Percentiles rank a stretch among this genome's conserved stretches.
Evolutionary conservation across 2,329 filamentous ascomycete genomes (phyloP).

Genomic region (Diatrype stigma): DNA sequence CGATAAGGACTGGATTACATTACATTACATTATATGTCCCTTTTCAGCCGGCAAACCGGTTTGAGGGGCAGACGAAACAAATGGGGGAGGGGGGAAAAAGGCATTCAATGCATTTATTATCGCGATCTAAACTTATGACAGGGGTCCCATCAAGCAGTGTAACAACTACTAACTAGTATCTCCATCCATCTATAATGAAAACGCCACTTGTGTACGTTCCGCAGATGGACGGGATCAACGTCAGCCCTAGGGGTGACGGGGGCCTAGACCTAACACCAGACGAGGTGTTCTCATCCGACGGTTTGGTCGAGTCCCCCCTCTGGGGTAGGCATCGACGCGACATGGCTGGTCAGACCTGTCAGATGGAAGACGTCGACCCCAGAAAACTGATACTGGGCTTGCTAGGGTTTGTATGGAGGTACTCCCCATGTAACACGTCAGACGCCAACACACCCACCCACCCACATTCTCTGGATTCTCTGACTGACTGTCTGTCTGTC

Average conservation of each 20-base stretch:
- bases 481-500: too few species aligned
- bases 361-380: not conserved
- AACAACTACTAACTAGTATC: too few species aligned
- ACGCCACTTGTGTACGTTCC: not conserved
- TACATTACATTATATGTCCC: not conserved
- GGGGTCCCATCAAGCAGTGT: not conserved
- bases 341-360: not conserved
- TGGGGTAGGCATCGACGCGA: not conserved
- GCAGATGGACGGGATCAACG: not conserved
- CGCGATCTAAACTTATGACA: too few species aligned
- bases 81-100: too few species aligned
- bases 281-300: constrained; percentile 1
- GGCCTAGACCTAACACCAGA: not conserved
- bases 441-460: not conserved
- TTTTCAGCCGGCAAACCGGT: not conserved
- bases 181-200: too few species aligned
- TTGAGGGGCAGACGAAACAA: not conserved
- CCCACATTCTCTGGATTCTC: too few species aligned
- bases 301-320: not conserved
- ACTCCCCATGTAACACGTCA: not conserved
- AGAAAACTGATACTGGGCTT: not conserved
- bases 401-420: not conserved
- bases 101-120: too few species aligned
- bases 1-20: too few species aligned
- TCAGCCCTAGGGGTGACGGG: not conserved